These are phyloP conservation scores for Cicer arietinum DNA, from an alignment of 306 rosid species.

Conservation along the genomic window DNA sequence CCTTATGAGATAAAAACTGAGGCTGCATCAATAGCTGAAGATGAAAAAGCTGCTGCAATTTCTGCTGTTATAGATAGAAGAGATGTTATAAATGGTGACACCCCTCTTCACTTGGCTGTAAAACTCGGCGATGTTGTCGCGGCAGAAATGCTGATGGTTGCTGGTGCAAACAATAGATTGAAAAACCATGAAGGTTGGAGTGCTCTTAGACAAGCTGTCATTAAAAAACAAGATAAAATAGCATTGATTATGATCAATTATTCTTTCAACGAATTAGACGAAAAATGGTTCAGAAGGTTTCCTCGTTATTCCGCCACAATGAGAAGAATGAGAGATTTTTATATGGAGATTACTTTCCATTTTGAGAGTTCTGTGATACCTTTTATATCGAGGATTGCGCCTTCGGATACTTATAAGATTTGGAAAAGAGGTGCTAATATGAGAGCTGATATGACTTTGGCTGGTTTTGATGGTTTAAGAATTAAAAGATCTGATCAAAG, in stretches of 20 bases:
- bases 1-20: constrained; percentile 70
- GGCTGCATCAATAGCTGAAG: constrained; percentile 74
- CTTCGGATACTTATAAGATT: constrained; percentile 92
- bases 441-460: constrained; percentile 96
- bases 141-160: constrained; percentile 75
- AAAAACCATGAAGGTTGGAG: constrained; percentile 93
- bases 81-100: constrained; percentile 82
- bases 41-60: constrained; percentile 71
- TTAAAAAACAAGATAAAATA: constrained; percentile 67
- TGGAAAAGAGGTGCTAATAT: constrained; percentile 94
- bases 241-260: constrained; percentile 64
- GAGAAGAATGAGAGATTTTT: constrained; percentile 88
- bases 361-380: constrained; percentile 97
- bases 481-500: constrained; percentile 90
- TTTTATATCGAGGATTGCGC: constrained; percentile 93
- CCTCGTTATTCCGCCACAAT: constrained; percentile 75
- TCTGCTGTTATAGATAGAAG: constrained; percentile 70
- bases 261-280: constrained; percentile 66
- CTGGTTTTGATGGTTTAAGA: constrained; percentile 93
- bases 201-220: constrained; percentile 79
- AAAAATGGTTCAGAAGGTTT: constrained; percentile 76
- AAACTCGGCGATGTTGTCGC: constrained; percentile 67
- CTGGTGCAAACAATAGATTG: constrained; percentile 77
- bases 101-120: constrained; percentile 87
- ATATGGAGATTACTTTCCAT: constrained; percentile 94